These are phyloP conservation scores for Paramecium sexaurelia DNA, from an alignment of 73 alveolate genomes.

Conservation along the genomic window DNA sequence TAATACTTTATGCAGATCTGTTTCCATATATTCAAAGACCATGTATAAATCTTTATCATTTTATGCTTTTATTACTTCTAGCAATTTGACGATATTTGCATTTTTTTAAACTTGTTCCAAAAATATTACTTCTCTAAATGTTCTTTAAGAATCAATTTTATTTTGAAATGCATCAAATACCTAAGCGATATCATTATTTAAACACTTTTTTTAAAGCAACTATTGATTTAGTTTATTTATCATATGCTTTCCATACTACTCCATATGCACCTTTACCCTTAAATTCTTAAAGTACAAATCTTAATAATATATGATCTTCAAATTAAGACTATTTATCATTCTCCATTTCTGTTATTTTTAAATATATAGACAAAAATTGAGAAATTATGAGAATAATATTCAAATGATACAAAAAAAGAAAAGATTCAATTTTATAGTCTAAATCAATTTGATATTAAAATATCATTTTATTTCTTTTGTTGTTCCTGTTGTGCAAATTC, in stretches of 20 bases:
- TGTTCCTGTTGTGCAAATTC: neutral
- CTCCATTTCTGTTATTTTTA: conserved; percentile 50
- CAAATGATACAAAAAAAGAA: neutral
- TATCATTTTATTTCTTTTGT: conserved; percentile 25
- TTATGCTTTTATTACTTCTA: conserved; percentile 16
- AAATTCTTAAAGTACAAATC: conserved; percentile 76
- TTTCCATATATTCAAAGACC: conserved; percentile 88
- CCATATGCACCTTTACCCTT: conserved; percentile 98
- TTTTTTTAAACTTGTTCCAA: conserved; percentile 47
- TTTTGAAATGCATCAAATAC: conserved; percentile 97
- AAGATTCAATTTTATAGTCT: neutral
- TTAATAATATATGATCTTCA: conserved; percentile 80
- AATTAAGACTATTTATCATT: conserved; percentile 52
- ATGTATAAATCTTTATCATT: conserved; percentile 83
- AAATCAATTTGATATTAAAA: conserved; percentile 15
- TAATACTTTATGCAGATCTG: conserved; percentile 88
- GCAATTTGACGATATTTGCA: conserved; percentile 1
- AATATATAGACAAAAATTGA: neutral
- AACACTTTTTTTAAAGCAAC: conserved; percentile 88
- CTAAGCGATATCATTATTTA: conserved; percentile 46
- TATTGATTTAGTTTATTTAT: conserved; percentile 79
- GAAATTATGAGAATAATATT: conserved; percentile 70
- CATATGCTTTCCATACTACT: conserved; percentile 94
- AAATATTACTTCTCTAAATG: conserved; percentile 89
- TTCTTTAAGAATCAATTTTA: conserved; percentile 98